Conservation (phyloP, 2,329 filamentous ascomycete genomes). For the Microsporum audouinii region DNA sequence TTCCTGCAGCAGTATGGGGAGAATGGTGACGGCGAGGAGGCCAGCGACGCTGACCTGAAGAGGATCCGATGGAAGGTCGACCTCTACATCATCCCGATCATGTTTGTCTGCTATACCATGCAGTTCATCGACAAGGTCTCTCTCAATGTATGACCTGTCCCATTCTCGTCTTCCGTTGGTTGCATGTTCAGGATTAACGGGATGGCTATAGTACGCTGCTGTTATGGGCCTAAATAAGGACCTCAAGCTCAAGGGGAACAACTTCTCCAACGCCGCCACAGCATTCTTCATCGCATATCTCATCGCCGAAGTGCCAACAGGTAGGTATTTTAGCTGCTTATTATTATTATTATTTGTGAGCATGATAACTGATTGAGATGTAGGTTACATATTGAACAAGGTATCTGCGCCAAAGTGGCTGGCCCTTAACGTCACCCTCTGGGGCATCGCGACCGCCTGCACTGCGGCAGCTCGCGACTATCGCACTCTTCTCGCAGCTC, state of each 20-base stretch:
- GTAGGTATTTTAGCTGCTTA: conserved; percentile 25
- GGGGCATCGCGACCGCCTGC: conserved; percentile 45
- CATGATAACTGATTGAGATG: not conserved
- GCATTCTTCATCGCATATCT: conserved; percentile 53
- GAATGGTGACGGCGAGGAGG: not conserved
- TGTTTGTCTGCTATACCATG: conserved; percentile 46
- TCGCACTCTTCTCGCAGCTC: conserved; percentile 22
- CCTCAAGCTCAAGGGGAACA: conserved; percentile 45
- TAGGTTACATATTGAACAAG: conserved; percentile 48
- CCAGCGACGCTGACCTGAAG: conserved; percentile 12
- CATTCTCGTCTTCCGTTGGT: not conserved
- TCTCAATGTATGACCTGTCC: conserved; percentile 40
- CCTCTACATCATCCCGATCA: conserved; percentile 40
- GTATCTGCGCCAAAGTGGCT: conserved; percentile 52
- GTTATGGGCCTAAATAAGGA: conserved; percentile 53
- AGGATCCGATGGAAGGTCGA: conserved; percentile 28
- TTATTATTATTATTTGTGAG: not conserved
- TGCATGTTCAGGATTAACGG: not conserved
- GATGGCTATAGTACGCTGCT: conserved; percentile 44
- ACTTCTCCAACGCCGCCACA: conserved; percentile 52
- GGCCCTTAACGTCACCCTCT: conserved; percentile 46
- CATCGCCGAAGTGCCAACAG: conserved; percentile 49
- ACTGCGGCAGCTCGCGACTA: conserved; percentile 37
- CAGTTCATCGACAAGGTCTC: conserved; percentile 52
- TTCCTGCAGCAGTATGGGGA: not conserved